Base-by-base conservation (phyloP, 345 rosid genomes). In the Rubroshorea leprosula region DNA sequence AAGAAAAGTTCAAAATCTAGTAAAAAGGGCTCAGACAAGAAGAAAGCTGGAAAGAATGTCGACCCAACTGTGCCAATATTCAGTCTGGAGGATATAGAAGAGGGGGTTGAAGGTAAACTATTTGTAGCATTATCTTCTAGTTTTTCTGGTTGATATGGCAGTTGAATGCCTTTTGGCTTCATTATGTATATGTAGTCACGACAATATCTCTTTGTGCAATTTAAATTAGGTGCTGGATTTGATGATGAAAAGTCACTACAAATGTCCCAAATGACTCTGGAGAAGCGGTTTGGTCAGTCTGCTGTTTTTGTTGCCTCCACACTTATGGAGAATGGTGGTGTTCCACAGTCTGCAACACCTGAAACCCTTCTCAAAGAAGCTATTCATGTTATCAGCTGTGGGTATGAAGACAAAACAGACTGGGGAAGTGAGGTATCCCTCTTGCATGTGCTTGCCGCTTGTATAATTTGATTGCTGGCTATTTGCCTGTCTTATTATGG, bases 271-370 rank as follows among this genome's bases (percentile, higher is more conserved):
- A 86, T 80, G 98, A 88, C 85, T 74, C 77, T 91, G 65, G 98
- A 88, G 77, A 83, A 88, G 67, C 85, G 96, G 39, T 91, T 91
- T 66, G 95, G 98, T 51, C 96, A 88, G 54, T 91, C 98, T 63
- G 78, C 92, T 56, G 96, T 86, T 66, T n/a, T n/a, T n/a, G n/a
- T n/a, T n/a, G n/a, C n/a, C n/a, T n/a, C n/a, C n/a, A n/a, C n/a
- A n/a, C n/a, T 86, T 18, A 91, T 86, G 98, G 98, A 91, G 79
- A 91, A 86, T 69, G 96, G 96, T 0, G 96, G 96, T 54, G 92
- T 88, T 61, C 96, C 98, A 63, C 83, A 83, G 56, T 84, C 98
- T 49, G 95, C 87, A 68, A 86, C 90, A 47, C 92, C 96, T 0
- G 96, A 91, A 66, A 80, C 78, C 55, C 96, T 91, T 61, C 96